Evolutionary conservation across 1,139 yeast genomes (phyloP).

Genomic region (Debaryomyces coudertii): DNA sequence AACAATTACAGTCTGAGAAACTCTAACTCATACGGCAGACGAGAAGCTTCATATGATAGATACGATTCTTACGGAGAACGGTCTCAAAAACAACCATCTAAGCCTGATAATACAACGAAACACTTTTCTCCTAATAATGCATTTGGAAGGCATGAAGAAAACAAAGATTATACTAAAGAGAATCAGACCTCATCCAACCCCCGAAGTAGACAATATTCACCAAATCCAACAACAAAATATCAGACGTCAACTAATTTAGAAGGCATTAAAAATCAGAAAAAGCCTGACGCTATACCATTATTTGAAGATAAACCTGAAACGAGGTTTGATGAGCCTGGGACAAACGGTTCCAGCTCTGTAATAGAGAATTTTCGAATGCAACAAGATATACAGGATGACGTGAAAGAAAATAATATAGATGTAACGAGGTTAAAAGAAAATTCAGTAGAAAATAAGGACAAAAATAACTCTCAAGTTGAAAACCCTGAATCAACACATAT

Average conservation of each 20-base stretch:
- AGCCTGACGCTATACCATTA: neutral
- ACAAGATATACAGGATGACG: neutral
- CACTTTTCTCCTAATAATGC: neutral
- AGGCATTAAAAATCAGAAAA: neutral
- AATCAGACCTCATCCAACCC: neutral
- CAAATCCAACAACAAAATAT: neutral
- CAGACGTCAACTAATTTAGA: neutral
- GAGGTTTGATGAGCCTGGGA: conserved; percentile 9
- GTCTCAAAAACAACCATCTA: conserved; percentile 5
- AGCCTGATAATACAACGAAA: neutral
- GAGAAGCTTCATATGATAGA: conserved; percentile 13
- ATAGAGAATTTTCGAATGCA: neutral
- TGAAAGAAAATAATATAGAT: neutral
- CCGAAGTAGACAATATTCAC: neutral
- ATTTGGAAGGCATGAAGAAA: neutral
- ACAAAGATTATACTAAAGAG: neutral
- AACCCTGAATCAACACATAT: neutral
- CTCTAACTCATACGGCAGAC: conserved; percentile 1
- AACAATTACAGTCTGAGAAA: neutral
- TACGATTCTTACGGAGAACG: conserved; percentile 20
- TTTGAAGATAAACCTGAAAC: conserved; percentile 11
- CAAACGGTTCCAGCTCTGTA: neutral
- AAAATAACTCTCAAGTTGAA: neutral
- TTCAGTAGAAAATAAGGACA: neutral
- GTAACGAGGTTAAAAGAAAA: neutral